Percentiles rank a stretch among this genome's conserved stretches.
These are phyloP conservation scores for Verticillium klebahnii DNA, from an alignment of 2,329 filamentous ascomycete genomes.

Conservation along the genomic window DNA sequence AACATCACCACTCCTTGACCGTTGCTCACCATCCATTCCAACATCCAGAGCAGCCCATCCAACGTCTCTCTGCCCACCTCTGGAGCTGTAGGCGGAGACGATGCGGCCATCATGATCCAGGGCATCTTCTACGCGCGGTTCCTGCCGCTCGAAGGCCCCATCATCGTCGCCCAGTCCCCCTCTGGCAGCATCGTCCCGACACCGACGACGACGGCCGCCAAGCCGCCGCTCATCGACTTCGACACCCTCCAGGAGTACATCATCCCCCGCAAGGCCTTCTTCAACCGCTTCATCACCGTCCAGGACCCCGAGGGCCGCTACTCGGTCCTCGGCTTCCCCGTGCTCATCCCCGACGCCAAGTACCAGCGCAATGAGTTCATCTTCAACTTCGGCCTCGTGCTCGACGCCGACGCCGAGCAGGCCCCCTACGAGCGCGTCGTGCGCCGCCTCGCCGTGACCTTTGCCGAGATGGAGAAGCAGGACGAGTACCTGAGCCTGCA, in stretches of 20 bases:
- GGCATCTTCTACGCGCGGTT: slow-evolving; percentile 69
- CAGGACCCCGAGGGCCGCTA: slow-evolving; percentile 66
- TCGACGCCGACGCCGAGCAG: slow-evolving; percentile 64
- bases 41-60: too few species aligned
- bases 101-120: slow-evolving; percentile 51
- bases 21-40: neutral
- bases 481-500: slow-evolving; percentile 73
- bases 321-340: slow-evolving; percentile 80
- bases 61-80: neutral
- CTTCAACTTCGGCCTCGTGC: slow-evolving; percentile 91
- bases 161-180: slow-evolving; percentile 58
- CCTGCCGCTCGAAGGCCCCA: slow-evolving; percentile 61
- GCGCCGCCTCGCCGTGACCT: slow-evolving; percentile 75
- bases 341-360: slow-evolving; percentile 76
- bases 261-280: slow-evolving; percentile 91
- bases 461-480: slow-evolving; percentile 89
- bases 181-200: slow-evolving; percentile 55
- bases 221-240: slow-evolving; percentile 73
- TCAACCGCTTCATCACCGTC: slow-evolving; percentile 82
- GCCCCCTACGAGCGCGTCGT: slow-evolving; percentile 81
- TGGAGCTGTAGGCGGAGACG: neutral
- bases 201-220: slow-evolving; percentile 27
- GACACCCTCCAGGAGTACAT: slow-evolving; percentile 85
- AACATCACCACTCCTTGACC: neutral
- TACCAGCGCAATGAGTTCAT: slow-evolving; percentile 96